Conservation (phyloP, 148 eudicot species). For the Rhododendron ovatum region DNA sequence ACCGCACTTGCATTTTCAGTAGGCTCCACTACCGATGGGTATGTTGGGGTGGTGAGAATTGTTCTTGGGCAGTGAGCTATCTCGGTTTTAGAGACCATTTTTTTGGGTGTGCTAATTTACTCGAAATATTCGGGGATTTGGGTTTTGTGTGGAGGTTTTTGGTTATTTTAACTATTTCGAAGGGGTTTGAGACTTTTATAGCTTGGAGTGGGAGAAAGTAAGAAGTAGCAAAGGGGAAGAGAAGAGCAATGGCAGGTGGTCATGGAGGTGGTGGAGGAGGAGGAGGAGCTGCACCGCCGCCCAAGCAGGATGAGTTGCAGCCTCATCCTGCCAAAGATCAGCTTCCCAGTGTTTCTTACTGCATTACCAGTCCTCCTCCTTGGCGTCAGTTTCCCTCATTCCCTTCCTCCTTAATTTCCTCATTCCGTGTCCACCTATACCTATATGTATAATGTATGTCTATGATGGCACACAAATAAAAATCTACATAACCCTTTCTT, state of each 20-base stretch:
- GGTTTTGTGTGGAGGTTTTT: conserved; percentile 16
- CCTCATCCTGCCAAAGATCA: conserved; percentile 87
- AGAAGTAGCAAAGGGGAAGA: conserved; percentile 3
- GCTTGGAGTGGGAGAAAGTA: conserved; percentile 1
- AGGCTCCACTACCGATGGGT: neutral
- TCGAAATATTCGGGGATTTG: neutral
- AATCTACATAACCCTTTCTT: neutral
- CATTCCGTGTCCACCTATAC: neutral
- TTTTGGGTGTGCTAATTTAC: neutral
- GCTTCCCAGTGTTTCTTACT: conserved; percentile 64
- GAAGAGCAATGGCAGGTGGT: conserved; percentile 27
- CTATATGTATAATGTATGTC: neutral
- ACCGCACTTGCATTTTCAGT: neutral
- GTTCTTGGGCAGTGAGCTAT: conserved; percentile 7
- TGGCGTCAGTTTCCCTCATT: conserved; percentile 60
- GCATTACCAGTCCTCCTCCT: conserved; percentile 91
- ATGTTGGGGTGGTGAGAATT: neutral
- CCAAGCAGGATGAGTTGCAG: conserved; percentile 63
- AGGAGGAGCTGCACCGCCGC: conserved; percentile 62
- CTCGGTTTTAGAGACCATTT: conserved; percentile 3
- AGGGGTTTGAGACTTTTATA: neutral
- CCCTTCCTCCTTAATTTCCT: neutral
- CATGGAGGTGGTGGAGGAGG: conserved; percentile 45
- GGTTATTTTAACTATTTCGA: conserved; percentile 3
- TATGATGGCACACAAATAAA: neutral